Evolutionary conservation across 805 yeast species (phyloP), one percentile per base, ranked within the genome.

Genomic region (Saccharomycopsis amapae): DNA sequence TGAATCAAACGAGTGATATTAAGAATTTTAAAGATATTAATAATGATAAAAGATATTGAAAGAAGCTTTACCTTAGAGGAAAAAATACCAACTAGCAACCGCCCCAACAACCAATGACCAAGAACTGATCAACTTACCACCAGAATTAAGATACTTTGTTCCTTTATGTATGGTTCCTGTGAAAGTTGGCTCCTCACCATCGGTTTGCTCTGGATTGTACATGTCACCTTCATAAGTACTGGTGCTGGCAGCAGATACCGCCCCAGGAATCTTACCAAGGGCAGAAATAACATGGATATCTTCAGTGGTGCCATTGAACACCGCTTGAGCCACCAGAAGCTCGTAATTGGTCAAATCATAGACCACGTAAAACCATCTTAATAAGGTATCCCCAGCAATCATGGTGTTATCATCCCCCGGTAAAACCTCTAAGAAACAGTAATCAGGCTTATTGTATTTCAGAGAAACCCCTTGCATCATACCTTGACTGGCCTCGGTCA

Each of bases 261-360:
- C 81, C 32, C 69, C 62, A n/a, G 85, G 83, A 38, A 79, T 70
- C n/a, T n/a, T n/a, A n/a, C n/a, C n/a, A n/a, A n/a, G n/a, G 10
- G 67, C 51, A 2, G 58, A 47, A 32, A 49, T 37, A 36, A 32
- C 22, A 44, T 76, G 76, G 38, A 78, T 68, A 46, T 57, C 59
- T 19, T 48, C 52, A 5, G 70, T 54, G 26, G 45, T 26, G 15
- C 31, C 31, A 19, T 40, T 22, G 34, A 26, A 42, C 13, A 37
- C 18, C 5, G 72, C 79, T 49, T 69, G 74, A 5, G 78, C 79
- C 12, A 75, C 33, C 1, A 69, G 69, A 22, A 75, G 55, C 43
- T 66, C 64, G 23, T 60, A 54, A 32, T 63, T 60, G 20, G 69
- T 77, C 38, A 77, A 56, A 58, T 78, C 81, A 48, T 67, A 79